Evolutionary conservation across 2,329 filamentous ascomycete species (phyloP), one percentile per base, ranked within the genome.

Genomic region (Akanthomyces dipterigenus): DNA sequence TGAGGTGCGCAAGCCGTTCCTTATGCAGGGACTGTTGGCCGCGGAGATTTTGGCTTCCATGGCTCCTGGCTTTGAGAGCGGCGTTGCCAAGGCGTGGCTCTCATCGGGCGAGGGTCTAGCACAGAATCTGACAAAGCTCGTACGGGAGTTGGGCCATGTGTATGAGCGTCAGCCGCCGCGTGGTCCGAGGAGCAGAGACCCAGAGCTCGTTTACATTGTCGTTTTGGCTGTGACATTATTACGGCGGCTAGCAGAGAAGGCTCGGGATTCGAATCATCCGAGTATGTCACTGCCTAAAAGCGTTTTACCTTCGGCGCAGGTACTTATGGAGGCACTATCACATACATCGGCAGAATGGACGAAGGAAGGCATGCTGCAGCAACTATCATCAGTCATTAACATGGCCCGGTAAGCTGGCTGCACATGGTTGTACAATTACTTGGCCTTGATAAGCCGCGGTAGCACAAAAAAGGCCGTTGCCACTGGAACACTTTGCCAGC

Each of bases 11-110:
- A 96, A 96, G 73, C 89, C 95, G 0, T 88, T 91, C 68, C 77
- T 99, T 12, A 95, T 96, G 82, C 95, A 99, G 75, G 93, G 92
- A 1, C 84, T 98, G 68, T 80, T 98, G 6, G 90, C 92, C 1
- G 93, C 91, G 0, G 93, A 98, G 67, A 96, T 98, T 56, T 77
- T 98, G 3, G 86, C 91, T 0, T 87, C 87, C 11, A 79, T 97
- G 14, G 85, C 86, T 3, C 88, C 88, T 2, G 82, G 83, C 5
- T 81, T 85, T n/a, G 91, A 96, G 65, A 82, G 82, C 18, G 82
- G 85, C 4, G 76, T 97, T 8, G 88, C 93, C 4, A 85, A 85
- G 61, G 80, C 84, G 0, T 98, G 95, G 93, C 82, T 98, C 8
- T 85, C 88, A 43, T 91, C 90, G 3, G 86, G 88, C 46, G 92